Percentiles rank a stretch among this genome's conserved stretches.
Evolutionary conservation across 306 rosid species (phyloP).

Genomic region (Rosa persica): DNA sequence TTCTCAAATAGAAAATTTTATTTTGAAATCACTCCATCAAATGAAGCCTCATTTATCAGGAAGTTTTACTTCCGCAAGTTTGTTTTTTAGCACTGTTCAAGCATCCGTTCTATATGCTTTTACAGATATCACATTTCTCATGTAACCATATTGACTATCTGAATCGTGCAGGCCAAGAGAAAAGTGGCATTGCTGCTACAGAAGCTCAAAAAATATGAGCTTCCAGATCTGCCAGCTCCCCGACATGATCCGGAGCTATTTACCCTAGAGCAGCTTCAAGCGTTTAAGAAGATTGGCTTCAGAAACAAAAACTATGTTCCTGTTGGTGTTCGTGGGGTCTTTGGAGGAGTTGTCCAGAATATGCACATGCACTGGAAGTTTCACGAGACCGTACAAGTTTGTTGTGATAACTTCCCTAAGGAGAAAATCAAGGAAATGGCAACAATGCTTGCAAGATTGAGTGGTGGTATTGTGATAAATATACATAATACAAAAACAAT

Average conservation of each 20-base stretch:
- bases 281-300: constrained; percentile 84
- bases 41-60: neutral
- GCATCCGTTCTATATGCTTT: neutral
- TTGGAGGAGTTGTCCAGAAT: constrained; percentile 99
- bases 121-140: constrained; percentile 6
- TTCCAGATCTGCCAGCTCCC: constrained; percentile 88
- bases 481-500: constrained; percentile 86
- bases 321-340: constrained; percentile 98
- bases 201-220: constrained; percentile 89
- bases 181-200: constrained; percentile 89
- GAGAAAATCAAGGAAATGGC: constrained; percentile 99
- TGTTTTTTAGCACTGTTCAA: constrained; percentile 10
- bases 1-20: neutral
- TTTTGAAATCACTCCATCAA: neutral
- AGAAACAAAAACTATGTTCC: constrained; percentile 92
- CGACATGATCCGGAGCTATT: constrained; percentile 93
- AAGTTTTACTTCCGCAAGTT: neutral
- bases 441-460: constrained; percentile 85
- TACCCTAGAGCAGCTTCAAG: constrained; percentile 87
- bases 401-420: constrained; percentile 97
- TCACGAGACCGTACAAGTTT: constrained; percentile 97
- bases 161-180: constrained; percentile 82
- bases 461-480: constrained; percentile 92
- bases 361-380: constrained; percentile 99
- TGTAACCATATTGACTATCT: constrained; percentile 23